Percentiles rank a stretch among this genome's conserved stretches.
Conservation (phyloP, 805 yeast species). For the Saturnispora bothae region DNA sequence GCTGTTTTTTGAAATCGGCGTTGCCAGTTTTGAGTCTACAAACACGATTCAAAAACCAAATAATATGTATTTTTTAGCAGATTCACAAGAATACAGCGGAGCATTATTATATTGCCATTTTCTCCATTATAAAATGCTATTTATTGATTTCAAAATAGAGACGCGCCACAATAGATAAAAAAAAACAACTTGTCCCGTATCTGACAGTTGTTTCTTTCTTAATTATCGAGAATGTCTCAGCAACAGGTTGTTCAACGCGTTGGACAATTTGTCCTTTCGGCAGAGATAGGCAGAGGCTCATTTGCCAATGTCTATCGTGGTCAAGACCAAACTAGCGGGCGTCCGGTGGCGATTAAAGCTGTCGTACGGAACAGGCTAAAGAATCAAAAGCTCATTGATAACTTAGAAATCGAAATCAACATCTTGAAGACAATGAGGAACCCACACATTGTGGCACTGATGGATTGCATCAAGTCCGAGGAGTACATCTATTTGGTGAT, state of each 20-base stretch:
- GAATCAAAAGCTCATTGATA: slow-evolving; percentile 80
- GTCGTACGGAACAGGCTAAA: slow-evolving; percentile 74
- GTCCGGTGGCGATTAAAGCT: slow-evolving; percentile 79
- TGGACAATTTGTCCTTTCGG: slow-evolving; percentile 11
- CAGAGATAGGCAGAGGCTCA: slow-evolving; percentile 87
- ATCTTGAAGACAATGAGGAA: slow-evolving; percentile 82
- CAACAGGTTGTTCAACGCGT: slow-evolving; percentile 7
- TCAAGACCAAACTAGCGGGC: slow-evolving; percentile 37
- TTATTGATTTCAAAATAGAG: not conserved
- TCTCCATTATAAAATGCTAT: too few species aligned
- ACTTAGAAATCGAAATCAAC: slow-evolving; percentile 84
- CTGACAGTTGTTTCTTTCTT: not conserved
- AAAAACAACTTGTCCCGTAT: slow-evolving; percentile 6
- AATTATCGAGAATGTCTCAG: not conserved
- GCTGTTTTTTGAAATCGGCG: too few species aligned
- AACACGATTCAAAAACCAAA: too few species aligned
- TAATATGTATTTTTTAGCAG: too few species aligned
- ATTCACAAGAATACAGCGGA: too few species aligned
- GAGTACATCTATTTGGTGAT: slow-evolving; percentile 76
- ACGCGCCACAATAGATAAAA: not conserved
- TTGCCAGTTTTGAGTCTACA: too few species aligned
- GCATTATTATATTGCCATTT: too few species aligned
- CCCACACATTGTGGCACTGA: slow-evolving; percentile 81
- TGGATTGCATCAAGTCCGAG: slow-evolving; percentile 73
- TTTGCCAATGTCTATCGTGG: slow-evolving; percentile 95